phyloP scores from a whole-genome alignment of 495 filamentous ascomycete genomes.

The Friedmanniomyces endolithicus region DNA sequence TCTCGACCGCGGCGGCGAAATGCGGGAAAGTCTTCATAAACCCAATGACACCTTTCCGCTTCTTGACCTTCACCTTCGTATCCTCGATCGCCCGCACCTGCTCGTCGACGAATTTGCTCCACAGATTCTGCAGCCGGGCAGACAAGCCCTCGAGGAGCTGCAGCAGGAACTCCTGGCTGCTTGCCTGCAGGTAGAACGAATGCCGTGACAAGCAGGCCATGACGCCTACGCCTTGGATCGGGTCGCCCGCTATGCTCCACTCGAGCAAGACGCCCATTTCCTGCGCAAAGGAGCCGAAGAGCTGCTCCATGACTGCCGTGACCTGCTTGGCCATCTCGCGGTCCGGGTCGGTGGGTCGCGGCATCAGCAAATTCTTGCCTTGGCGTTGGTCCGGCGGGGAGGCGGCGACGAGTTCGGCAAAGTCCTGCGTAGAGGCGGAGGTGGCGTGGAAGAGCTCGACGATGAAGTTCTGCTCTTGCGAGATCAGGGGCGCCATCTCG shows the following conservation, averaged over 20 bases:
- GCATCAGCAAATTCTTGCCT: conserved; percentile 55
- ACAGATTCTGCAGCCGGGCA: conserved; percentile 58
- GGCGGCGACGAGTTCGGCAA: conserved; percentile 60
- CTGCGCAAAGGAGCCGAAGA: conserved; percentile 67
- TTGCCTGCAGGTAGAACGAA: conserved; percentile 64
- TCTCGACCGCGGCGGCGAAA: conserved; percentile 69
- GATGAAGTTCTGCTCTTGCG: conserved; percentile 88
- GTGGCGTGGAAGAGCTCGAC: conserved; percentile 86
- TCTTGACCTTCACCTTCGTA: conserved; percentile 98
- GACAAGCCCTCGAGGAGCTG: conserved; percentile 69
- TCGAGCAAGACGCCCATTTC: conserved; percentile 72
- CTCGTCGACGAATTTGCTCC: conserved; percentile 83
- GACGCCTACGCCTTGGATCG: conserved; percentile 82
- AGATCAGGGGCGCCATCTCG: conserved; percentile 65
- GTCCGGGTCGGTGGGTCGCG: conserved; percentile 70
- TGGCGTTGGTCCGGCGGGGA: conserved; percentile 53
- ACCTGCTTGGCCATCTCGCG: conserved; percentile 68
- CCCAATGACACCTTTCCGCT: conserved; percentile 86
- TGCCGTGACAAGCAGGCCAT: conserved; percentile 60
- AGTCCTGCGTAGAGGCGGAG: conserved; percentile 64
- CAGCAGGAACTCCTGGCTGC: conserved; percentile 82
- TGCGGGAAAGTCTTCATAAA: conserved; percentile 89
- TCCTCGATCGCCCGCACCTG: conserved; percentile 93
- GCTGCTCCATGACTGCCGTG: conserved; percentile 69
- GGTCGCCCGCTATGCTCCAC: conserved; percentile 69